Base-by-base conservation (phyloP, 2,329 filamentous ascomycete species). In the Phialocephala subalpina region DNA sequence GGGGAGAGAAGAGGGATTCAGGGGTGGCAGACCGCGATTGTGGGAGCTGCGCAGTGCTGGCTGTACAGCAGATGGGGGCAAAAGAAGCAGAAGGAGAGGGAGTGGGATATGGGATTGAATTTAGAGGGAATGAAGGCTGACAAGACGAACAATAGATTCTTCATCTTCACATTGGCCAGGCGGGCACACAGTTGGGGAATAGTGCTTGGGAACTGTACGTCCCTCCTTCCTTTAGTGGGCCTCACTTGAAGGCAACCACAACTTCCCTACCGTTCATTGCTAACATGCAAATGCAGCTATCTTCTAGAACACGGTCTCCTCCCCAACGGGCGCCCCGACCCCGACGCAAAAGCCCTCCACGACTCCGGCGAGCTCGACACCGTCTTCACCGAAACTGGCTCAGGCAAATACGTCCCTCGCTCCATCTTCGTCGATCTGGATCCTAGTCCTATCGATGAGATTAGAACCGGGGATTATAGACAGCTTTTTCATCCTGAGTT, bases 371-470 rank as follows among this genome's bases (percentile, higher is more conserved):
- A 86, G 58, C 87, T 84, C 73, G 86, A 90, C 73, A 90, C 87
- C 67, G 90, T 90, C 79, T 90, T 90, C 81, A 88, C 84, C 64
- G 87, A 90, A 78, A 89, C 87, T 40, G 80, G 82, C 71, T 83
- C 76, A 73, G 87, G 87, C 73, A 90, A 90, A 86, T 89, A 90
- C 75, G 88, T 90, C 22, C 88, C 88, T 66, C 85, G 88, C 67
- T 89, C 87, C 64, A 88, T 90, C 80, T 90, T 90, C 74, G 85
- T 89, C 69, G 88, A 90, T 75, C 80, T 90, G 67, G 88, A 90
- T 75, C 88, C 88, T 27, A 88, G 86, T 81, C 87, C 87, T 56
- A 87, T 90, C 73, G 88, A 90, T 74, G 88, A 90, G 77, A 89
- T 90, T 77, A 85, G 87, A 67, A 88, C 85, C 67, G 88, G 88